These are phyloP conservation scores for Xylaria digitata DNA, from an alignment of 2,329 filamentous ascomycete genomes.

Conservation along the genomic window DNA sequence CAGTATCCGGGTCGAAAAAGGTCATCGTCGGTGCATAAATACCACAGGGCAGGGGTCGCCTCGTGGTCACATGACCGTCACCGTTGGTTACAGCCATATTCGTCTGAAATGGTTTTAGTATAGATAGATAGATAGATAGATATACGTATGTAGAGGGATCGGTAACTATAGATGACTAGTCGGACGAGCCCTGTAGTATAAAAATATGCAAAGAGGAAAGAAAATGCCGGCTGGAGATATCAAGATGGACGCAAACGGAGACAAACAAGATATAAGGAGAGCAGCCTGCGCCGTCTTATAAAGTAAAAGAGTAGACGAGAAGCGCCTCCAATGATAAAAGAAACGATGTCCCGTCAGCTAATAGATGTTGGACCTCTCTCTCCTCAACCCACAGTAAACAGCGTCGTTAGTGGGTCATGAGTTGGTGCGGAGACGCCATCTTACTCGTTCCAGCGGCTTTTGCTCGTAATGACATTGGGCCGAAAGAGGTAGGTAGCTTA, in stretches of 20 bases:
- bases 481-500: constrained; percentile 47
- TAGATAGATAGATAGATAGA: constrained; percentile 1
- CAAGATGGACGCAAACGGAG: constrained; percentile 17
- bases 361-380: constrained; percentile 44
- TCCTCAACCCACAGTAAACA: constrained; percentile 24
- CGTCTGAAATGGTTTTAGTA: neutral
- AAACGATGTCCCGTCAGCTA: constrained; percentile 51
- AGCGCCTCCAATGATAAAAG: constrained; percentile 50
- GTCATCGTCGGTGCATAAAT: constrained; percentile 93
- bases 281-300: constrained; percentile 30
- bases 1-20: constrained; percentile 85
- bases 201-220: neutral
- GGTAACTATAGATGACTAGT: neutral
- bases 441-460: constrained; percentile 44
- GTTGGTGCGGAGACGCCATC: constrained; percentile 43
- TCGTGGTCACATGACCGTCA: constrained; percentile 52
- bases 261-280: constrained; percentile 23
- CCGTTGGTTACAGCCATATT: constrained; percentile 50
- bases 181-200: neutral
- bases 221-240: neutral
- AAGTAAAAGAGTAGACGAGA: constrained; percentile 32
- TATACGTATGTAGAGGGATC: neutral
- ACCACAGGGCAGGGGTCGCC: constrained; percentile 76
- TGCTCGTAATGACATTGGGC: constrained; percentile 55
- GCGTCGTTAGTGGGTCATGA: constrained; percentile 47